A percentile compares a stretch with the other conserved stretches of the same genome.
Evolutionary conservation across 2,329 filamentous ascomycete genomes (phyloP).

Genomic region (Fusarium liriodendri): DNA sequence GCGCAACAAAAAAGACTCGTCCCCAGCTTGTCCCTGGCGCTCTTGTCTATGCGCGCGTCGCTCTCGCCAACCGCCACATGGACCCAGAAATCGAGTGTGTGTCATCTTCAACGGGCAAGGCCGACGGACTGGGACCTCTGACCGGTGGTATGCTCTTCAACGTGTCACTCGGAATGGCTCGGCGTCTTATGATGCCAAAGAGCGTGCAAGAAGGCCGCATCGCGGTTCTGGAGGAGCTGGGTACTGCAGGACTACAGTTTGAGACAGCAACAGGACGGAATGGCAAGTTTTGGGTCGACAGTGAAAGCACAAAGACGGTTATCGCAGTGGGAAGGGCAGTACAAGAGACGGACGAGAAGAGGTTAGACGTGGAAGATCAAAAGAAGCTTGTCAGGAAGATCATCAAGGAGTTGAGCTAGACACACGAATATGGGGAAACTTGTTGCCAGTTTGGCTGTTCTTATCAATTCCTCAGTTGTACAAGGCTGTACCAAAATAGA

Average conservation of each 20-base stretch:
- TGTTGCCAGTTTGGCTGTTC: constrained; percentile 33
- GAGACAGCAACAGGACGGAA: constrained; percentile 95
- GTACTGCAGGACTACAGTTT: constrained; percentile 80
- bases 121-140: constrained; percentile 87
- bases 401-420: constrained; percentile 67
- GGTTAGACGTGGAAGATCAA: constrained; percentile 73
- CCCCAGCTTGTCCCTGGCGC: constrained; percentile 80
- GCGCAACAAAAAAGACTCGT: constrained; percentile 90
- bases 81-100: constrained; percentile 93
- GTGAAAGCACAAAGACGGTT: constrained; percentile 77
- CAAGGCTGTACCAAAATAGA: constrained; percentile 39
- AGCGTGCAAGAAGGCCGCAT: constrained; percentile 72
- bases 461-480: constrained; percentile 34
- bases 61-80: constrained; percentile 81
- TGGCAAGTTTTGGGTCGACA: constrained; percentile 91
- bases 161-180: constrained; percentile 84
- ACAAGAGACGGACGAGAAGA: constrained; percentile 78
- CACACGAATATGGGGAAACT: constrained; percentile 4
- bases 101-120: constrained; percentile 85
- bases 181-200: constrained; percentile 77
- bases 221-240: constrained; percentile 83
- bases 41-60: constrained; percentile 89
- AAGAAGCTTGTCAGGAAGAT: constrained; percentile 75
- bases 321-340: constrained; percentile 84
- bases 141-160: constrained; percentile 88